phyloP scores from a whole-genome alignment of 805 yeast genomes.

The Metschnikowia drakensbergensis region DNA sequence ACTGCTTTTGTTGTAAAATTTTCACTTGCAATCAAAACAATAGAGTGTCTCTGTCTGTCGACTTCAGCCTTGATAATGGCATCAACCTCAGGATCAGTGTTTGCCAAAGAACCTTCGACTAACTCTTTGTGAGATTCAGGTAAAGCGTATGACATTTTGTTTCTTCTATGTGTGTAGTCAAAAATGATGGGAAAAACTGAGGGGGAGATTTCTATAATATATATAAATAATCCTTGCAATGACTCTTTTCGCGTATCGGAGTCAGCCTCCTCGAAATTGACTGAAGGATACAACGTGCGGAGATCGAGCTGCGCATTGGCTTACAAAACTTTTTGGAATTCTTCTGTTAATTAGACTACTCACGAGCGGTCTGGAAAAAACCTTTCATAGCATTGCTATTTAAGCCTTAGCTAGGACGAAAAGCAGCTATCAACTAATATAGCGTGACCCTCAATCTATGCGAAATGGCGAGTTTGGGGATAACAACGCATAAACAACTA shows the following conservation, averaged over 20 bases:
- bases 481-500: conserved; percentile 80
- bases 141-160: conserved; percentile 43
- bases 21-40: conserved; percentile 93
- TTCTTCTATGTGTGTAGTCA: background rate
- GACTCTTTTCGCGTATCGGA: conserved; percentile 12
- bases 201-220: background rate
- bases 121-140: conserved; percentile 48
- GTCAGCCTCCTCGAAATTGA: conserved; percentile 1
- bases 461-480: conserved; percentile 84
- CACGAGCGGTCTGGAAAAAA: background rate
- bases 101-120: conserved; percentile 59
- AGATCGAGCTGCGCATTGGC: background rate
- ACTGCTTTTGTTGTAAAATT: conserved; percentile 96
- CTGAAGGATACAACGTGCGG: background rate
- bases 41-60: conserved; percentile 88
- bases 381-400: background rate
- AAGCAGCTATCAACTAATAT: conserved; percentile 17
- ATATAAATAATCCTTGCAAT: conserved; percentile 6
- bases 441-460: conserved; percentile 72
- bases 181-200: background rate
- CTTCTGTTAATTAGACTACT: background rate
- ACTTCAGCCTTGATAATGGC: conserved; percentile 74
- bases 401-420: no score
- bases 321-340: background rate
- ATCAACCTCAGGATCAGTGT: conserved; percentile 76